Percentiles rank a stretch among this genome's conserved stretches.
Evolutionary conservation across 768 basidiomycete species (phyloP).

Genomic region (Termitomyces eurrhizus): DNA sequence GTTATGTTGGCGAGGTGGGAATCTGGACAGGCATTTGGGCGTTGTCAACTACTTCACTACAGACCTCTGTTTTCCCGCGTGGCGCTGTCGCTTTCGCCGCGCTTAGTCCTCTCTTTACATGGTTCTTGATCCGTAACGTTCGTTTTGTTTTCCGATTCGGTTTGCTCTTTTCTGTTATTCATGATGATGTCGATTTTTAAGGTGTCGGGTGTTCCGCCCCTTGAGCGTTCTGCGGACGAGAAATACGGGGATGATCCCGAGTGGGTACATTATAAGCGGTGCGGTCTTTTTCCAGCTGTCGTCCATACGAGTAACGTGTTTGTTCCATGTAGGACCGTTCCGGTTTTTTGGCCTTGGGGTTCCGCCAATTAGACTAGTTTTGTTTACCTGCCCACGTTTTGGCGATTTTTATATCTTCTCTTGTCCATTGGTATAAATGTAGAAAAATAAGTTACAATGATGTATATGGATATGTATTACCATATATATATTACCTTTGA

Average conservation of each 20-base stretch:
- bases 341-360: conserved; percentile 2
- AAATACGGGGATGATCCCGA: neutral
- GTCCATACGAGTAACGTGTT: neutral
- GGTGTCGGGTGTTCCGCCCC: neutral
- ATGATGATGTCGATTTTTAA: neutral
- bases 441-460: too few species aligned
- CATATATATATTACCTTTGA: too few species aligned
- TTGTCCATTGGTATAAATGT: neutral
- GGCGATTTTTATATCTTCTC: neutral
- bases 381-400: too few species aligned
- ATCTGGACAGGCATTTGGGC: neutral
- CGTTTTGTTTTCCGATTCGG: neutral
- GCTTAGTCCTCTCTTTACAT: neutral
- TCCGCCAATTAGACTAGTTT: neutral
- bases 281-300: neutral
- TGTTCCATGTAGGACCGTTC: neutral
- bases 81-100: neutral
- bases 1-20: neutral
- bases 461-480: too few species aligned
- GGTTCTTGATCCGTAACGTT: neutral
- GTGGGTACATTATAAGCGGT: conserved; percentile 1
- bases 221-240: neutral
- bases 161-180: neutral
- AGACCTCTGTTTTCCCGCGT: neutral
- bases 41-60: neutral